Percentiles rank a stretch among this genome's conserved stretches.
phyloP scores from a whole-genome alignment of 148 eudicot species.

The Rhododendron ferrugineum region DNA sequence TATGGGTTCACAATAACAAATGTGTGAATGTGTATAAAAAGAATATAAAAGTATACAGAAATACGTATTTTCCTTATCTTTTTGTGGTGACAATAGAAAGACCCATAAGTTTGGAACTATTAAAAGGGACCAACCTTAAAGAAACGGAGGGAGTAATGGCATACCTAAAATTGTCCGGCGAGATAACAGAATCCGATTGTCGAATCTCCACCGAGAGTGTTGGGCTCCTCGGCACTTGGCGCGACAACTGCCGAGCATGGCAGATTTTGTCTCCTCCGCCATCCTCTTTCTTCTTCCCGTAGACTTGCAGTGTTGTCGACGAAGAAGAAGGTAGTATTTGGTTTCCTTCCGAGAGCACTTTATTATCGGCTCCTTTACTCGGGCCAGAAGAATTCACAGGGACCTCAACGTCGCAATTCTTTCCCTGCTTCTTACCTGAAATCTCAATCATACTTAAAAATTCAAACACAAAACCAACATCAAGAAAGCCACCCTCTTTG shows the following conservation, averaged over 20 bases:
- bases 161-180: constrained; percentile 15
- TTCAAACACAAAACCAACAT: not conserved
- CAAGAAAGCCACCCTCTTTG: too few relatives aligned
- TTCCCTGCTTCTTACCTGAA: constrained; percentile 42
- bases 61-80: too few relatives aligned
- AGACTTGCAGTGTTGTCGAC: too few relatives aligned
- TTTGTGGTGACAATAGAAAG: too few relatives aligned
- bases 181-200: constrained; percentile 6
- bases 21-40: too few relatives aligned
- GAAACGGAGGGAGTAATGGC: not conserved
- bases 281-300: not conserved
- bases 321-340: not conserved
- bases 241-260: constrained; percentile 14
- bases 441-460: not conserved
- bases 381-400: not conserved
- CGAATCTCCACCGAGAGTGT: constrained; percentile 46
- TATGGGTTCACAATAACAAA: too few relatives aligned
- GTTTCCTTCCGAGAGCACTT: not conserved
- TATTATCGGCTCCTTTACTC: not conserved
- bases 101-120: not conserved
- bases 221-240: constrained; percentile 47
- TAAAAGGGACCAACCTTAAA: not conserved
- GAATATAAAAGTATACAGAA: too few relatives aligned
- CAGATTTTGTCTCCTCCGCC: not conserved
- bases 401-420: not conserved